Evolutionary conservation across 257 asterid genomes (phyloP).

Genomic region (Leonotis leonurus): DNA sequence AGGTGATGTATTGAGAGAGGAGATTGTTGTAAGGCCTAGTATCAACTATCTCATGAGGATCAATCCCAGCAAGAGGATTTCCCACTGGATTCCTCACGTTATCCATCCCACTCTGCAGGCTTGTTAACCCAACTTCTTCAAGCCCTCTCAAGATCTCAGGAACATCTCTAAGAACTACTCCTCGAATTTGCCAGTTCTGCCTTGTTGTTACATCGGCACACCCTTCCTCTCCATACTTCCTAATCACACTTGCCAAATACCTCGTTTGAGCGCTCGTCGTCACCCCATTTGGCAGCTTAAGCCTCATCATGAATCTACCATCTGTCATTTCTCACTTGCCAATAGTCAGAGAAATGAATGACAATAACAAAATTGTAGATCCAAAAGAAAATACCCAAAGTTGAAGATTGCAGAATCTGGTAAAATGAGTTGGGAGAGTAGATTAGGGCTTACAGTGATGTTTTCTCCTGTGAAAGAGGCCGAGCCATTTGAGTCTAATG

Average conservation of each 20-base stretch:
- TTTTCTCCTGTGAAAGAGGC: constrained; percentile 86
- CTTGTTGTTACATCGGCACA: constrained; percentile 91
- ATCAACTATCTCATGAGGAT: constrained; percentile 81
- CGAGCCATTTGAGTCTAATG: constrained; percentile 92
- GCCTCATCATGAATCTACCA: constrained; percentile 96
- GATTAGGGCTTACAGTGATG: constrained; percentile 58
- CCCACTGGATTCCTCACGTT: constrained; percentile 96
- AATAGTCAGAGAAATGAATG: too few species aligned
- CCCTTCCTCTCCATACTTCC: constrained; percentile 79
- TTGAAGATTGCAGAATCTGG: background rate
- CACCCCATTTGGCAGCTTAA: constrained; percentile 95
- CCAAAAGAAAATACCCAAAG: background rate
- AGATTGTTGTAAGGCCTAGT: constrained; percentile 78
- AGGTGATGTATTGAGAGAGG: constrained; percentile 77
- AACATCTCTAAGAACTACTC: constrained; percentile 76
- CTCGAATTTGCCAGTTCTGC: constrained; percentile 98
- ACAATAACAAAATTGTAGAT: background rate
- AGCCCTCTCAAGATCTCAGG: constrained; percentile 83
- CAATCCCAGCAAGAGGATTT: constrained; percentile 92
- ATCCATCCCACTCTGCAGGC: constrained; percentile 99
- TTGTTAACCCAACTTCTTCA: constrained; percentile 75
- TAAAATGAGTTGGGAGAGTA: background rate
- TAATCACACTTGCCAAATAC: constrained; percentile 65
- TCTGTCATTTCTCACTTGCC: too few species aligned
- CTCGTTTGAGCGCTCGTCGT: constrained; percentile 85